A percentile compares a stretch with the other conserved stretches of the same genome.
These are phyloP conservation scores for Penicillium thymicola DNA, from an alignment of 2,329 filamentous ascomycete genomes.

Conservation along the genomic window DNA sequence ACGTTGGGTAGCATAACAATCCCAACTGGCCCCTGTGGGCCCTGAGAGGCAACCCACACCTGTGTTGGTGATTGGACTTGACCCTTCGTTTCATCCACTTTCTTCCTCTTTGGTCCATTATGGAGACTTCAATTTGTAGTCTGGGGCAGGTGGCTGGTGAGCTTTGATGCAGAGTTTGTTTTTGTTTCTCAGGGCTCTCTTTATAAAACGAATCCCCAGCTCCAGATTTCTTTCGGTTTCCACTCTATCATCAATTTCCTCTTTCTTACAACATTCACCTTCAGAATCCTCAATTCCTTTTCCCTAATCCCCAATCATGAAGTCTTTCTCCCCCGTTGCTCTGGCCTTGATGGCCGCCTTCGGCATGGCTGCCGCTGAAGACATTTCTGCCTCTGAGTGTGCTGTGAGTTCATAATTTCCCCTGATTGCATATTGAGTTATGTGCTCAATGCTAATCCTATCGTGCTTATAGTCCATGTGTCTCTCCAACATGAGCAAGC, in stretches of 20 bases:
- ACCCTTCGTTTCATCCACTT: not conserved
- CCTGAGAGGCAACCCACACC: conserved; percentile 6
- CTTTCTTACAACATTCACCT: not conserved
- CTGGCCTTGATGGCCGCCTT: conserved; percentile 30
- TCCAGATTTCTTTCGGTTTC: not conserved
- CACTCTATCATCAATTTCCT: not conserved
- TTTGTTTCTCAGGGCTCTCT: conserved; percentile 12
- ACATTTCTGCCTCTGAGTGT: conserved; percentile 28
- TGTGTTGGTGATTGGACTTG: conserved; percentile 8
- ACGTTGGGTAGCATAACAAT: conserved; percentile 21
- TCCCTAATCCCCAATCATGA: conserved; percentile 22
- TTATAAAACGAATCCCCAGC: conserved; percentile 18
- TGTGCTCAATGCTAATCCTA: not conserved
- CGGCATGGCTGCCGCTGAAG: conserved; percentile 24
- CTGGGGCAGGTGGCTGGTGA: conserved; percentile 5
- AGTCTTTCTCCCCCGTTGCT: conserved; percentile 30
- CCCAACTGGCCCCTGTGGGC: not conserved
- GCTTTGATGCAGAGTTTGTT: conserved; percentile 14
- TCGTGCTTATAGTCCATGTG: conserved; percentile 39
- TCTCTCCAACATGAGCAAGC: conserved; percentile 44
- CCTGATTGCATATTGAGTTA: not conserved
- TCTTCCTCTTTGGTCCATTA: not conserved
- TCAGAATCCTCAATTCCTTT: not conserved
- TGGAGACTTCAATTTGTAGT: conserved; percentile 1
- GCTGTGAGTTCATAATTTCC: conserved; percentile 22